Conservation (phyloP, 2,329 filamentous ascomycete genomes). For the Sphaerostilbella broomeana region DNA sequence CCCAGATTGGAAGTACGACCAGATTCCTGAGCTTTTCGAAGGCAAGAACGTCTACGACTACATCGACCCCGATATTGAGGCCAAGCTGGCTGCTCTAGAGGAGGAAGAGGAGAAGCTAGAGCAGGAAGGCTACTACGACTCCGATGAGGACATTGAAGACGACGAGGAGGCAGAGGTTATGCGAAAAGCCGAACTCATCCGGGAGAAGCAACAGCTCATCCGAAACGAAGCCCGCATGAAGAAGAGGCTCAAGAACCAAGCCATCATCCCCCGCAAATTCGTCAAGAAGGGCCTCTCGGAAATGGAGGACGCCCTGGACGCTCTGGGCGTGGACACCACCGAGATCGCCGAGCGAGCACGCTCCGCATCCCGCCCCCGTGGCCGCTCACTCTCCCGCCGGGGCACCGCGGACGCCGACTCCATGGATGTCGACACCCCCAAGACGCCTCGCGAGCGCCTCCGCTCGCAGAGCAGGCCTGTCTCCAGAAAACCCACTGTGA, state of each 20-base stretch:
- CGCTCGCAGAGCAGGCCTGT: conserved; percentile 66
- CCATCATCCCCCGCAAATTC: conserved; percentile 78
- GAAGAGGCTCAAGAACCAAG: conserved; percentile 95
- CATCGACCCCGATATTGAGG: conserved; percentile 92
- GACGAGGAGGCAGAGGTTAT: conserved; percentile 81
- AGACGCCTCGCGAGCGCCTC: conserved; percentile 50
- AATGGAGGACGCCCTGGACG: conserved; percentile 79
- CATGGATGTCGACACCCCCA: conserved; percentile 63
- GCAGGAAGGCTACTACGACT: conserved; percentile 89
- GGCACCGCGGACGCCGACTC: conserved; percentile 59
- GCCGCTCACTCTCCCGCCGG: conserved; percentile 59
- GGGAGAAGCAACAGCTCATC: conserved; percentile 88
- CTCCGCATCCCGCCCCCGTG: conserved; percentile 56
- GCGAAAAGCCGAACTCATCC: conserved; percentile 89
- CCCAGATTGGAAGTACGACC: conserved; percentile 92
- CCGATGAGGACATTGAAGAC: conserved; percentile 74
- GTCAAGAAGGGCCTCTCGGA: conserved; percentile 77
- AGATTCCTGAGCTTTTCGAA: conserved; percentile 87
- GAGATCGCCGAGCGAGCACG: conserved; percentile 68
- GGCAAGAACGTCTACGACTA: conserved; percentile 98
- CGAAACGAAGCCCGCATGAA: conserved; percentile 92
- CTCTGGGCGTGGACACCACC: conserved; percentile 77
- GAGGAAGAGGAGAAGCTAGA: conserved; percentile 93
- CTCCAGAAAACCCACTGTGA: conserved; percentile 55
- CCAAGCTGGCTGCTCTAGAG: conserved; percentile 84